Evolutionary conservation across 495 filamentous ascomycete species (phyloP).

Genomic region (Pyronema domesticum): DNA sequence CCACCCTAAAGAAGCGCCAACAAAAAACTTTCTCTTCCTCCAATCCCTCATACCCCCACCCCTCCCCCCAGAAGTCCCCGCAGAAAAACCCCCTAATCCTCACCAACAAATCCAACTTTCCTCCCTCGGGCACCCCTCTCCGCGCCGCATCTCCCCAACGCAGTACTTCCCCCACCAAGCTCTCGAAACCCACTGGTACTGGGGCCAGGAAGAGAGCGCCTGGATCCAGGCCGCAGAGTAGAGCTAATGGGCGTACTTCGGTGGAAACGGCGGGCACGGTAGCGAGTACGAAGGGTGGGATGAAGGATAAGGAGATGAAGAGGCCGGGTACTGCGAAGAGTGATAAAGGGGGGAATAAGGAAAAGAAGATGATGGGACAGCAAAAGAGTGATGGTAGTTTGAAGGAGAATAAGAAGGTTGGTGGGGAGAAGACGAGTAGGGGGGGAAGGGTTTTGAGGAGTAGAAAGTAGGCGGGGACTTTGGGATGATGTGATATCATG

Average conservation of each 20-base stretch:
- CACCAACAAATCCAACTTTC: neutral
- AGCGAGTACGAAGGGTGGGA: slow-evolving; percentile 1
- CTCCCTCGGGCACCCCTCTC: slow-evolving; percentile 1
- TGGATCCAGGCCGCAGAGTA: slow-evolving; percentile 6
- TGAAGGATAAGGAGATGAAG: too few species aligned
- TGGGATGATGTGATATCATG: neutral
- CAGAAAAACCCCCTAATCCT: neutral
- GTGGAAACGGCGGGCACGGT: slow-evolving; percentile 15
- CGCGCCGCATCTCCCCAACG: slow-evolving; percentile 1
- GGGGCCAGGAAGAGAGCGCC: neutral
- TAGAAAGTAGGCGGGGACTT: slow-evolving; percentile 11
- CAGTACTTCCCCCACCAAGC: slow-evolving; percentile 1
- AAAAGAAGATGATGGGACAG: too few species aligned
- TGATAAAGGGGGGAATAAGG: too few species aligned
- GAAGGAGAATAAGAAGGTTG: slow-evolving; percentile 23
- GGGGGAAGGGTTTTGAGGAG: slow-evolving; percentile 20
- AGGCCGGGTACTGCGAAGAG: too few species aligned
- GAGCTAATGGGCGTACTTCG: slow-evolving; percentile 20
- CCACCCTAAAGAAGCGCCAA: neutral
- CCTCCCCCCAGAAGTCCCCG: slow-evolving; percentile 6
- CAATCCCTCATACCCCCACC: slow-evolving; percentile 8
- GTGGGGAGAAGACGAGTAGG: slow-evolving; percentile 11
- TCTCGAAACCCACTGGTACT: neutral
- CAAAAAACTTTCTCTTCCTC: neutral
- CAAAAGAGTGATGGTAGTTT: slow-evolving; percentile 18